Evolutionary conservation across 2,329 filamentous ascomycete genomes (phyloP), one percentile per base, ranked within the genome.

Genomic region (Magnaporthiopsis rhizophila): DNA sequence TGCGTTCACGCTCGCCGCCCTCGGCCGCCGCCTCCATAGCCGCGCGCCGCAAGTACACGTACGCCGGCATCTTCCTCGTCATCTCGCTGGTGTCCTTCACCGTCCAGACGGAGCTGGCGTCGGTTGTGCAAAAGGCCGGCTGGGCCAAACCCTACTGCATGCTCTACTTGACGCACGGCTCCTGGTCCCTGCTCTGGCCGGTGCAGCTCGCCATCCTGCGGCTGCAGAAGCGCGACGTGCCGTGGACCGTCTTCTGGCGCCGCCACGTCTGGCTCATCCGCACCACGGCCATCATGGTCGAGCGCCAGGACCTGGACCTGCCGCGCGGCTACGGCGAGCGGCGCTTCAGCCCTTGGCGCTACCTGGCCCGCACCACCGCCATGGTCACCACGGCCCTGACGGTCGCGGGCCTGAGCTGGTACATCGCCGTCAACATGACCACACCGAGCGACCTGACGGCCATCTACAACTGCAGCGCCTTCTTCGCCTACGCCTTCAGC

Each of bases 121-220:
- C 96, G 12, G 93, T 97, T 78, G 95, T 99, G 66, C 94, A 98
- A 79, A 89, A 94, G 74, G 88, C 95, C 68, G 87, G 90, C 68
- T 99, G 95, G 95, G 86, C 96, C 78, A 99, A 99, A 80, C 91
- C 95, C n/a, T 99, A 97, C 79, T 96, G 92, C 81, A 99, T 99
- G 95, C 86, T 99, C 82, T 97, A 96, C 77, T 83, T 99, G 69
- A 99, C 95, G 13, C 95, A 99, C 78, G 90, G 94, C 64, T 97
- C 92, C 2, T 99, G 95, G 95, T 76, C 88, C 12, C 77, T 98
- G 61, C 83, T 99, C 30, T 99, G 92, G 91, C 94, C 93, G 0
- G 78, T 85, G 13, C 92, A 96, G 76, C 84, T 99, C 50, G 76
- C 90, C 30, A 83, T 97, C 62, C 81, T 98, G 67, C 88, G 94